Evolutionary conservation across 148 eudicot species (phyloP).

Genomic region (Beta vulgaris): DNA sequence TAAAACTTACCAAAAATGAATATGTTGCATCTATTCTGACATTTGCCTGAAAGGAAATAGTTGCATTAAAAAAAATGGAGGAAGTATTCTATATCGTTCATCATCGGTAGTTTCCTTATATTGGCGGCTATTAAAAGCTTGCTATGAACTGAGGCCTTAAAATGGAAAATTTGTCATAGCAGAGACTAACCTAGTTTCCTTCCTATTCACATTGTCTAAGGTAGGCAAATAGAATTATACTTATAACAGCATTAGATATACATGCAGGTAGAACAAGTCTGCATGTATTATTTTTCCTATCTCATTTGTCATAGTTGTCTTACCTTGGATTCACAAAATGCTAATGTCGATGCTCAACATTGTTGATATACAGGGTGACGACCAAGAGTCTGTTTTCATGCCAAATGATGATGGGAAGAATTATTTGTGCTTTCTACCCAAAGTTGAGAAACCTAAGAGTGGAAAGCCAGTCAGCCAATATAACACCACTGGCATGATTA

Average conservation of each 20-base stretch:
- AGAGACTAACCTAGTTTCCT: neutral
- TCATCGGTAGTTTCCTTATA: neutral
- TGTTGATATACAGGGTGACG: constrained; percentile 58
- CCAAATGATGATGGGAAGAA: constrained; percentile 69
- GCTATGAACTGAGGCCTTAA: too few species aligned
- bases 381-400: constrained; percentile 78
- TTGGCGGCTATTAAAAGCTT: neutral
- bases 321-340: neutral
- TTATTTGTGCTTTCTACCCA: constrained; percentile 72
- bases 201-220: neutral
- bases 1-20: too few species aligned
- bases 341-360: neutral
- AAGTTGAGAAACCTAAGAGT: constrained; percentile 70
- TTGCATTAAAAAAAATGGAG: too few species aligned
- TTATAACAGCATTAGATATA: neutral
- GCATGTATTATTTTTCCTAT: neutral
- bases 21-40: too few species aligned
- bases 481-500: constrained; percentile 77
- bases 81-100: too few species aligned
- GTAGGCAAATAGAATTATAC: neutral
- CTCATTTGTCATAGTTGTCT: neutral
- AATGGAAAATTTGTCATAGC: neutral
- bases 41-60: too few species aligned
- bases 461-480: constrained; percentile 57
- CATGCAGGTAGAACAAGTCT: neutral